Evolutionary conservation across 2,329 filamentous ascomycete genomes (phyloP).

Genomic region (Exophiala viscosa): DNA sequence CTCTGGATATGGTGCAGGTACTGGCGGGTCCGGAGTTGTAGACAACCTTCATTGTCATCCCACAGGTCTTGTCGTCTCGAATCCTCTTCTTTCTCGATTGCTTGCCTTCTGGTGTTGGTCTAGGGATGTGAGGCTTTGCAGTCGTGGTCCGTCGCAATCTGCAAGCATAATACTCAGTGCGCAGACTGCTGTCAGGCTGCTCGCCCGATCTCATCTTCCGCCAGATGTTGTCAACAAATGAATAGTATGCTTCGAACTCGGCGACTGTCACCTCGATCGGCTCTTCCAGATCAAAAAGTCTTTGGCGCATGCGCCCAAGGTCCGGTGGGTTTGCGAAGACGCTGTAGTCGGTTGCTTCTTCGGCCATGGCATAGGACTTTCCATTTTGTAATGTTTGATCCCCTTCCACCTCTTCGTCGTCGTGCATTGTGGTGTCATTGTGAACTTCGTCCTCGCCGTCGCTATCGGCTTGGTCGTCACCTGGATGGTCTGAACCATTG

Average conservation of each 20-base stretch:
- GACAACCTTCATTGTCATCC: slow-evolving; percentile 48
- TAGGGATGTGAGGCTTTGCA: slow-evolving; percentile 37
- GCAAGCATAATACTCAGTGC: slow-evolving; percentile 48
- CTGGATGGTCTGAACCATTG: slow-evolving; percentile 16
- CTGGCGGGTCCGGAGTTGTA: slow-evolving; percentile 42
- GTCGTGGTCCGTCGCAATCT: slow-evolving; percentile 40
- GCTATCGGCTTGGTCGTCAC: slow-evolving; percentile 17
- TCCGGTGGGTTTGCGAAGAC: slow-evolving; percentile 44
- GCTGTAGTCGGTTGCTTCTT: slow-evolving; percentile 28
- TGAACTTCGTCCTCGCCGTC: slow-evolving; percentile 15
- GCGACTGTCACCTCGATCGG: slow-evolving; percentile 45
- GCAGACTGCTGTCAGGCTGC: slow-evolving; percentile 34
- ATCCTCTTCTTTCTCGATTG: slow-evolving; percentile 43
- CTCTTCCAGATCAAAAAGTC: slow-evolving; percentile 45
- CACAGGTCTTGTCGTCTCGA: slow-evolving; percentile 45
- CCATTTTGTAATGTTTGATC: slow-evolving; percentile 16
- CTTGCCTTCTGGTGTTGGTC: slow-evolving; percentile 44
- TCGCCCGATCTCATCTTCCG: slow-evolving; percentile 40
- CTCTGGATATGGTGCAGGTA: slow-evolving; percentile 42
- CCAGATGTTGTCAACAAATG: slow-evolving; percentile 51
- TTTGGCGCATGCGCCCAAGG: slow-evolving; percentile 40
- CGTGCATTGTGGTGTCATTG: slow-evolving; percentile 17
- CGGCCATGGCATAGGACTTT: slow-evolving; percentile 12
- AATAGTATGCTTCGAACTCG: slow-evolving; percentile 48
- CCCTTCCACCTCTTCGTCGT: slow-evolving; percentile 8